Conservation (phyloP, 495 filamentous ascomycete species). For the Penicillium chermesinum region DNA sequence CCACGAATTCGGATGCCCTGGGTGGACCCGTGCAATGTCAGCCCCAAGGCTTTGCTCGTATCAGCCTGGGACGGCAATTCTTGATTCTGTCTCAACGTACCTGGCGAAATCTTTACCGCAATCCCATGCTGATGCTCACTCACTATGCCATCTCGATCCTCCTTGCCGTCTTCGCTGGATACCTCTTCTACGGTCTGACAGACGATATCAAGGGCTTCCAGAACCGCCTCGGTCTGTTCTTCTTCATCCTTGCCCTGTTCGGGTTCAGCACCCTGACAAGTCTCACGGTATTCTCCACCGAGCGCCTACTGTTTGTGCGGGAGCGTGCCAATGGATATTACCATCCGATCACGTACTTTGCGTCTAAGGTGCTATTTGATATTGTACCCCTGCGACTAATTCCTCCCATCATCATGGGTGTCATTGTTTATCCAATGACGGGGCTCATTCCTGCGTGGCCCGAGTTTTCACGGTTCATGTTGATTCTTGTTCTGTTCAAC, state of each 20-base stretch:
- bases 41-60: conserved; percentile 73
- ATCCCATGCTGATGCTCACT: conserved; percentile 97
- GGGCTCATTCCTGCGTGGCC: conserved; percentile 79
- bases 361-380: conserved; percentile 90
- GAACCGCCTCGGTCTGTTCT: conserved; percentile 96
- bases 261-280: conserved; percentile 94
- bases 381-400: conserved; percentile 91
- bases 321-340: conserved; percentile 98
- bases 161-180: conserved; percentile 88
- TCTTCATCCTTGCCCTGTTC: conserved; percentile 93
- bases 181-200: conserved; percentile 92
- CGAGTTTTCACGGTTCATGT: conserved; percentile 85
- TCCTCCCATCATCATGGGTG: conserved; percentile 93
- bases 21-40: conserved; percentile 37
- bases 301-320: conserved; percentile 86
- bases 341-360: conserved; percentile 93
- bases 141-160: conserved; percentile 99
- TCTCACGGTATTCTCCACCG: conserved; percentile 88
- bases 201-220: conserved; percentile 97
- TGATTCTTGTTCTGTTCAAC: conserved; percentile 93
- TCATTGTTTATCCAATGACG: conserved; percentile 97
- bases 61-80: conserved; percentile 78
- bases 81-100: conserved; percentile 83
- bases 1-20: conserved; percentile 53
- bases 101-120: conserved; percentile 96